These are phyloP conservation scores for Eimeria nieschulzi DNA, from an alignment of 169 alveolate species.

Conservation along the genomic window DNA sequence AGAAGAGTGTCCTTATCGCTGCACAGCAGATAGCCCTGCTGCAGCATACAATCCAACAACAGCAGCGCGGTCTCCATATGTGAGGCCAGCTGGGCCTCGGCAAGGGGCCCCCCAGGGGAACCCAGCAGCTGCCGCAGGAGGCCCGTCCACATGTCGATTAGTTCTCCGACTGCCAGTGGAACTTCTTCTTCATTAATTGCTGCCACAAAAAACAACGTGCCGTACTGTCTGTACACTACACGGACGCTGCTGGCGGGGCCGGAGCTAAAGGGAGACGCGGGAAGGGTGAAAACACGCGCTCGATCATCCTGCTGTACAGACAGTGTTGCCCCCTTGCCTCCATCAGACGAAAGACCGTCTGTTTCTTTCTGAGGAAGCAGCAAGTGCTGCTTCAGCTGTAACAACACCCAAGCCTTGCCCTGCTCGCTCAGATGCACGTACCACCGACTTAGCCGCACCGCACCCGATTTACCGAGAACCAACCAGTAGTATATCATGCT, in stretches of 20 bases:
- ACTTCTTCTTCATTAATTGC: background rate
- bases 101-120: background rate
- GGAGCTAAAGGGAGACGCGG: background rate
- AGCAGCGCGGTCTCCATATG: background rate
- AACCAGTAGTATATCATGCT: background rate
- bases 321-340: background rate
- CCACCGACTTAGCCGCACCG: background rate
- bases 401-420: background rate
- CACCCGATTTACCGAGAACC: background rate
- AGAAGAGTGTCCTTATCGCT: background rate
- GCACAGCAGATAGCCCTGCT: slow-evolving; percentile 9
- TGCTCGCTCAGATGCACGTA: background rate
- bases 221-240: slow-evolving; percentile 16
- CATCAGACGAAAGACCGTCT: background rate
- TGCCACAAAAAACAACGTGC: background rate
- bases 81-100: background rate
- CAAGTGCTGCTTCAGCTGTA: slow-evolving; percentile 20
- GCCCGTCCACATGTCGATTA: background rate
- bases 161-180: background rate
- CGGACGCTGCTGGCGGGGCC: background rate
- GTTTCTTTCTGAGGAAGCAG: background rate
- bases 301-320: background rate
- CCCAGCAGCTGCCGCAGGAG: background rate
- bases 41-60: background rate
- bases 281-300: background rate